phyloP scores from a whole-genome alignment of 1,139 yeast genomes.

The Saccharomyces pastorianus region DNA sequence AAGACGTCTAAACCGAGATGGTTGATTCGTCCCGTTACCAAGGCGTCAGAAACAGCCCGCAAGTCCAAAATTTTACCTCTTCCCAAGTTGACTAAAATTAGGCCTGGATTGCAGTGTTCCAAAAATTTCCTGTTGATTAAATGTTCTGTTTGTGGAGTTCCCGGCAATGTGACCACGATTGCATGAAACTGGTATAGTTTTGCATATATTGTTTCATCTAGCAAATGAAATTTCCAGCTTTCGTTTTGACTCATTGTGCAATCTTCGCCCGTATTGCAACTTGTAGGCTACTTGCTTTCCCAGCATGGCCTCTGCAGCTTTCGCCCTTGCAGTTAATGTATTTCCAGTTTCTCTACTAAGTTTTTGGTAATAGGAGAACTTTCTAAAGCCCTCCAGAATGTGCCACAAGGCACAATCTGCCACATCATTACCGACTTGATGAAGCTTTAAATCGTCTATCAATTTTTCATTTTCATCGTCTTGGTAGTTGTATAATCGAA shows the following conservation, averaged over 20 bases:
- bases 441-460: constrained; percentile 8
- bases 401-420: constrained; percentile 72
- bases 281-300: constrained; percentile 54
- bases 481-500: constrained; percentile 23
- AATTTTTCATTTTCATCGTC: constrained; percentile 12
- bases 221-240: constrained; percentile 35
- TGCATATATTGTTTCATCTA: constrained; percentile 31
- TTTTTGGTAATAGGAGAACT: constrained; percentile 35
- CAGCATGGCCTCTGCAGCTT: too few species aligned
- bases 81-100: constrained; percentile 68
- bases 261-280: constrained; percentile 35
- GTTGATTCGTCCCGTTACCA: constrained; percentile 53
- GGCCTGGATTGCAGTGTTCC: constrained; percentile 39
- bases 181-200: constrained; percentile 38
- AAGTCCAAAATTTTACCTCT: constrained; percentile 71
- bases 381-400: constrained; percentile 57
- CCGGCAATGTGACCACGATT: constrained; percentile 62
- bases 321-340: constrained; percentile 34
- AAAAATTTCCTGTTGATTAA: constrained; percentile 46
- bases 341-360: constrained; percentile 34
- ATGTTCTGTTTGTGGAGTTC: constrained; percentile 50
- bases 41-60: constrained; percentile 46
- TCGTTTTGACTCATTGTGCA: constrained; percentile 18
- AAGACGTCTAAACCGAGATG: constrained; percentile 79
- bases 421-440: constrained; percentile 44